Evolutionary conservation across 73 alveolate species (phyloP).

Genomic region (Paramecium pentaurelia): DNA sequence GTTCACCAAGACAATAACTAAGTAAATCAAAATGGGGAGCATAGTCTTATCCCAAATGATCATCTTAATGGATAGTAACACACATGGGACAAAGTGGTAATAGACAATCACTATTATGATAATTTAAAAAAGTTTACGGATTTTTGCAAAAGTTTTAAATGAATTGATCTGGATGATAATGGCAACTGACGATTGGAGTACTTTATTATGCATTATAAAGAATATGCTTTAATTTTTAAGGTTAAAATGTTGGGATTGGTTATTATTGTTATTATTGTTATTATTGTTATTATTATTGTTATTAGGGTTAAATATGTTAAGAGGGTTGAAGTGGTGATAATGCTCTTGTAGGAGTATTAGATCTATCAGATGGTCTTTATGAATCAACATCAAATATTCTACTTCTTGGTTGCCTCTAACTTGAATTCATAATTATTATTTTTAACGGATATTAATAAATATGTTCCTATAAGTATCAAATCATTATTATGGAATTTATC

Average conservation of each 20-base stretch:
- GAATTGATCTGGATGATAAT: background rate
- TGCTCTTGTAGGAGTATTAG: background rate
- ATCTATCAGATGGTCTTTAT: background rate
- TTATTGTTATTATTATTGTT: background rate
- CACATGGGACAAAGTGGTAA: background rate
- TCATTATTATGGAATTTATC: background rate
- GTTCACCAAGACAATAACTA: background rate
- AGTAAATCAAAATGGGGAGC: slow-evolving; percentile 15
- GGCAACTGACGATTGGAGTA: background rate
- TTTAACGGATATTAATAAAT: background rate
- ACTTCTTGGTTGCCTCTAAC: slow-evolving; percentile 8
- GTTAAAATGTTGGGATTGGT: background rate
- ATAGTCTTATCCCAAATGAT: background rate
- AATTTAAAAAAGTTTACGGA: background rate
- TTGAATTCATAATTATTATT: background rate
- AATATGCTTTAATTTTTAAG: background rate
- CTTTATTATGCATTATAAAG: background rate
- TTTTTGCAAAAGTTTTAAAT: slow-evolving; percentile 14
- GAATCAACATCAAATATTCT: background rate
- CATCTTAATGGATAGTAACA: slow-evolving; percentile 13
- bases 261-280: background rate
- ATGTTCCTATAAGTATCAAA: background rate
- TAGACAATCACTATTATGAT: background rate
- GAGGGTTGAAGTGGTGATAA: background rate
- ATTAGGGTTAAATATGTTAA: background rate